These are phyloP conservation scores for Lentinula raphanica DNA, from an alignment of 768 basidiomycete genomes.

Conservation along the genomic window DNA sequence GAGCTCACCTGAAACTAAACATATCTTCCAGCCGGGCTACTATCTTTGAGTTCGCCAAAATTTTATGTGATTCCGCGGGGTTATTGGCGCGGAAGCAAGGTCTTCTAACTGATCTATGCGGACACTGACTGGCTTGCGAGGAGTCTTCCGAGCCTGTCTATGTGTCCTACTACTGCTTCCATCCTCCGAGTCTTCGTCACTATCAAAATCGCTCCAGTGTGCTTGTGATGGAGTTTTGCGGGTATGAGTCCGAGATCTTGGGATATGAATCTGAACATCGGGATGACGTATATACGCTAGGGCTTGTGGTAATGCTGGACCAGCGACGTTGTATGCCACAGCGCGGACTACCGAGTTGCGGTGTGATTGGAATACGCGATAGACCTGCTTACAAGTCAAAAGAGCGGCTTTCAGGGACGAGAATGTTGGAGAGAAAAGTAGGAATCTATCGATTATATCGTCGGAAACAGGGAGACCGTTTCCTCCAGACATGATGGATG, in stretches of 20 bases:
- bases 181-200: too few species aligned
- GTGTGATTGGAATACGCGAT: conserved; percentile 22
- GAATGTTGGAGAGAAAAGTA: conserved; percentile 23
- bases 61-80: conserved; percentile 15
- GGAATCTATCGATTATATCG: conserved; percentile 27
- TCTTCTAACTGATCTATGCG: neutral
- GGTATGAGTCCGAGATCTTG: too few species aligned
- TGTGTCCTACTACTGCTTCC: too few species aligned
- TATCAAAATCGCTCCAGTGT: neutral
- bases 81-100: conserved; percentile 10
- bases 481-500: too few species aligned
- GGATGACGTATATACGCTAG: conserved; percentile 19
- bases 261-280: conserved; percentile 4
- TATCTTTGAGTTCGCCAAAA: conserved; percentile 19
- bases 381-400: conserved; percentile 23
- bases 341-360: conserved; percentile 25
- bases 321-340: conserved; percentile 23
- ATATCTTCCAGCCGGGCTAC: conserved; percentile 29
- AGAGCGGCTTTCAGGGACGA: conserved; percentile 1
- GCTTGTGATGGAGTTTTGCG: neutral
- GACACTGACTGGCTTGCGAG: too few species aligned
- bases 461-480: conserved; percentile 20
- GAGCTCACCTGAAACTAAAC: conserved; percentile 31
- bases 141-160: too few species aligned
- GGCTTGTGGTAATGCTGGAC: conserved; percentile 26